A percentile compares a stretch with the other conserved stretches of the same genome.
Conservation (phyloP, 2,329 filamentous ascomycete species). For the Fusarium mexicanum region DNA sequence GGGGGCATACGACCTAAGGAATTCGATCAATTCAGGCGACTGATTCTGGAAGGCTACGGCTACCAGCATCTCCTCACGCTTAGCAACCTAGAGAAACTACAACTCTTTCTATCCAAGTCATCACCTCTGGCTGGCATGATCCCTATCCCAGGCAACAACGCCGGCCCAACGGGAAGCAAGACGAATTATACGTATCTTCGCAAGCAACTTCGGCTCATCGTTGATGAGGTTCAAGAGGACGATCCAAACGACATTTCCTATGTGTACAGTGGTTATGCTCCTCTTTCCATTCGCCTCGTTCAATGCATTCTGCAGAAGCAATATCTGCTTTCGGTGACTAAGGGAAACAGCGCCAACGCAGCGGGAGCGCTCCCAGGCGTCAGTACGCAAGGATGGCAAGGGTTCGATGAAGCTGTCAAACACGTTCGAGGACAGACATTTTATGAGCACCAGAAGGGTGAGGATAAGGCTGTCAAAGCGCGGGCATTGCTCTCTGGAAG, state of each 20-base stretch:
- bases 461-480: conserved; percentile 91
- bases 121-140: conserved; percentile 85
- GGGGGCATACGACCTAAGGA: conserved; percentile 90
- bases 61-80: conserved; percentile 95
- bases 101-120: conserved; percentile 80
- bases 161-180: conserved; percentile 69
- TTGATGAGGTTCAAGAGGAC: conserved; percentile 96
- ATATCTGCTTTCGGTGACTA: conserved; percentile 76
- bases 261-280: conserved; percentile 96
- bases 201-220: conserved; percentile 86
- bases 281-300: conserved; percentile 87
- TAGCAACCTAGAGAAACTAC: conserved; percentile 86
- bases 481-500: conserved; percentile 84
- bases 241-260: conserved; percentile 97
- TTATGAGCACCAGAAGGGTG: conserved; percentile 89
- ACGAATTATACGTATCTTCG: conserved; percentile 92
- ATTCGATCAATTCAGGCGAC: conserved; percentile 86
- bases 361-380: conserved; percentile 55
- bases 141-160: conserved; percentile 70
- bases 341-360: conserved; percentile 61
- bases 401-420: conserved; percentile 92
- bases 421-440: conserved; percentile 89
- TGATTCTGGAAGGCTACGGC: conserved; percentile 91
- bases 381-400: conserved; percentile 84
- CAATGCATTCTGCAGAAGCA: conserved; percentile 94